phyloP scores from a whole-genome alignment of 305 asterid genomes.

The Rubia peregrina region DNA sequence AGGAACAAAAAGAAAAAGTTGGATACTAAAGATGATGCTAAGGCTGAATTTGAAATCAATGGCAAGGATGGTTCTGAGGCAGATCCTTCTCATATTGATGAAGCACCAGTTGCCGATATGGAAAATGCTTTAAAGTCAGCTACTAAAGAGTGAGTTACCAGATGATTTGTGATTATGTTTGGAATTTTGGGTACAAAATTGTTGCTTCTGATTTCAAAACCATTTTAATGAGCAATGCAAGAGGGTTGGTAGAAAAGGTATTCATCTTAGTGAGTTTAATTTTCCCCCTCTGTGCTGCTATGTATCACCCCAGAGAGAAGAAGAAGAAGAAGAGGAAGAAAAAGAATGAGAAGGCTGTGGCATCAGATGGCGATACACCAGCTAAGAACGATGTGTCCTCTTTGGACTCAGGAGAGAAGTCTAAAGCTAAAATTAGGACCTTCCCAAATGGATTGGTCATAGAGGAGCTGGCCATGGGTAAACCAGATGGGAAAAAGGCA shows the following conservation, averaged over 20 bases:
- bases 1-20: constrained; percentile 56
- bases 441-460: constrained; percentile 75
- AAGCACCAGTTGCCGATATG: constrained; percentile 30
- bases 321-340: constrained; percentile 48
- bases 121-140: constrained; percentile 35
- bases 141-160: constrained; percentile 47
- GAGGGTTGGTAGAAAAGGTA: background rate
- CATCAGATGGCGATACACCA: constrained; percentile 31
- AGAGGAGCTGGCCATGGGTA: constrained; percentile 89
- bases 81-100: constrained; percentile 24
- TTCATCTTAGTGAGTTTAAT: background rate
- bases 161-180: background rate
- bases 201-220: background rate
- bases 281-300: background rate
- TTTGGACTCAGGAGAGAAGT: constrained; percentile 35
- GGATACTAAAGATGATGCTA: constrained; percentile 28
- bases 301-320: constrained; percentile 38
- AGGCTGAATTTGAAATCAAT: constrained; percentile 28
- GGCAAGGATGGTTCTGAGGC: constrained; percentile 9
- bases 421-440: constrained; percentile 49
- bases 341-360: constrained; percentile 32
- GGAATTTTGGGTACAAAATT: background rate
- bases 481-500: constrained; percentile 83
- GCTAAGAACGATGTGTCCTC: constrained; percentile 24
- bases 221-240: too few species aligned